phyloP scores from a whole-genome alignment of 148 eudicot genomes.

The Chenopodium quinoa region DNA sequence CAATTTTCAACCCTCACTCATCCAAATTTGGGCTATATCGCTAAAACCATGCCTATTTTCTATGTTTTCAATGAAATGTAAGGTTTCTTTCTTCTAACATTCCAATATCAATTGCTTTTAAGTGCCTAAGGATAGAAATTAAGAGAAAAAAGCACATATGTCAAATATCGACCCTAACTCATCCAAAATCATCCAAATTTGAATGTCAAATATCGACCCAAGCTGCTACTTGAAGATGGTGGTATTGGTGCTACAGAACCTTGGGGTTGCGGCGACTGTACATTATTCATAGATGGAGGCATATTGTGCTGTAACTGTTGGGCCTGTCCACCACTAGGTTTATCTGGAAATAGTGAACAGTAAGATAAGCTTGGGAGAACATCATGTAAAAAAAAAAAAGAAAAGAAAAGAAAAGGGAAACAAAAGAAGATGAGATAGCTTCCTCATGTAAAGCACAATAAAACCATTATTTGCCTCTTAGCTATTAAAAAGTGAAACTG shows the following conservation, averaged over 20 bases:
- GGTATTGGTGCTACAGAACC: constrained; percentile 28
- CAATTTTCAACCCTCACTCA: too few species aligned
- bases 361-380: constrained; percentile 7
- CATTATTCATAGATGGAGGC: constrained; percentile 27
- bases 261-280: constrained; percentile 20
- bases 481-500: neutral
- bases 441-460: neutral
- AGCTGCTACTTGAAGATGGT: constrained; percentile 31
- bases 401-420: neutral
- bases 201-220: neutral
- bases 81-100: too few species aligned
- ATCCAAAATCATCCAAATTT: too few species aligned
- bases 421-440: neutral
- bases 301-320: constrained; percentile 31
- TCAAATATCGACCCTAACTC: too few species aligned
- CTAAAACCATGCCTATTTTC: too few species aligned
- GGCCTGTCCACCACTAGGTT: constrained; percentile 28
- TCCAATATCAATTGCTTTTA: too few species aligned
- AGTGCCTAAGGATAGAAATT: too few species aligned
- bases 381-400: neutral
- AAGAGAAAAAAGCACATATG: too few species aligned
- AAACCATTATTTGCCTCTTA: neutral
- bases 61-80: too few species aligned
- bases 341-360: constrained; percentile 36
- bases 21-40: too few species aligned